phyloP scores from a whole-genome alignment of 108 stramenopile genomes.

The Mediolabrus comicus region DNA sequence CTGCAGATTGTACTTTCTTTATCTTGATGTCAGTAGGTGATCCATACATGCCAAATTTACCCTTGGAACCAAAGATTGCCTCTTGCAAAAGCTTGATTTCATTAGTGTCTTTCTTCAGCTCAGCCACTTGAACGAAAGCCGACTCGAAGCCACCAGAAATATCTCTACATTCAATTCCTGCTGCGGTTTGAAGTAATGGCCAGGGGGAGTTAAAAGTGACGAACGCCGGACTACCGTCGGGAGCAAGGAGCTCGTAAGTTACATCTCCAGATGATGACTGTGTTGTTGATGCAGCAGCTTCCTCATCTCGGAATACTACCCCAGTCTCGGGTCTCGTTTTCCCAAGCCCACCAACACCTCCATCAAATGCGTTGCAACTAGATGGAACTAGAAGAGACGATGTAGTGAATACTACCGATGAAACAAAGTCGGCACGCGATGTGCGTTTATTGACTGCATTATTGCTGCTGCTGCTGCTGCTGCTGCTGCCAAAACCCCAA shows the following conservation, averaged over 20 bases:
- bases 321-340: slow-evolving; percentile 85
- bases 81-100: slow-evolving; percentile 32
- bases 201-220: slow-evolving; percentile 38
- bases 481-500: neutral
- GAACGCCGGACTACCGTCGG: slow-evolving; percentile 39
- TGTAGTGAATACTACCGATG: neutral
- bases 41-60: slow-evolving; percentile 67
- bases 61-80: slow-evolving; percentile 52
- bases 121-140: slow-evolving; percentile 70
- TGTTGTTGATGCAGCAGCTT: slow-evolving; percentile 13
- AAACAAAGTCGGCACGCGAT: neutral
- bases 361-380: slow-evolving; percentile 60
- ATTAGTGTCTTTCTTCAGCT: slow-evolving; percentile 42
- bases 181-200: slow-evolving; percentile 57
- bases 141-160: slow-evolving; percentile 63
- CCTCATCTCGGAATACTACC: slow-evolving; percentile 56
- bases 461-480: neutral
- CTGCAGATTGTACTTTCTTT: neutral
- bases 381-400: slow-evolving; percentile 6
- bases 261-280: slow-evolving; percentile 22
- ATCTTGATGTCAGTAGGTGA: slow-evolving; percentile 67
- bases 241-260: slow-evolving; percentile 38
- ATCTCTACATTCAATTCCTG: slow-evolving; percentile 74
- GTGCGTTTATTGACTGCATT: neutral
- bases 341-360: slow-evolving; percentile 82